A percentile compares a stretch with the other conserved stretches of the same genome.
Conservation (phyloP, 805 yeast genomes). For the Candida fluviatilis region DNA sequence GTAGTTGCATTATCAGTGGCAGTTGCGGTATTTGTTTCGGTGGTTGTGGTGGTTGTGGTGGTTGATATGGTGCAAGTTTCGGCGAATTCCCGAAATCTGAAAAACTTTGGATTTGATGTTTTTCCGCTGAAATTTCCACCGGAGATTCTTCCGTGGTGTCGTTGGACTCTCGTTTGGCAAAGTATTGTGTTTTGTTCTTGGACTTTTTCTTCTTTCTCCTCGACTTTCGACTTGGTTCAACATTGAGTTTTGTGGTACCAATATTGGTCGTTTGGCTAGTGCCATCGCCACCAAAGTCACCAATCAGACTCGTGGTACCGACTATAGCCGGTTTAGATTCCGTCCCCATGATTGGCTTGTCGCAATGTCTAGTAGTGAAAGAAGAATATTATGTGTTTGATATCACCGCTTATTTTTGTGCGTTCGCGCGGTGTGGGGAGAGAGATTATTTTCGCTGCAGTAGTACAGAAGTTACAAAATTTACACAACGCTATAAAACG, state of each 20-base stretch:
- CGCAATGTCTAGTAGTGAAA: neutral
- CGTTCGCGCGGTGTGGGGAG: constrained; percentile 1
- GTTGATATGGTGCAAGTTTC: too few relatives aligned
- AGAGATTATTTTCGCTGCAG: neutral
- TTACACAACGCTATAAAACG: too few relatives aligned
- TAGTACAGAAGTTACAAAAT: too few relatives aligned
- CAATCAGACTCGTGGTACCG: neutral
- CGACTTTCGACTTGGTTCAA: neutral
- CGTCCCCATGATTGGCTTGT: neutral
- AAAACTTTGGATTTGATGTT: too few relatives aligned
- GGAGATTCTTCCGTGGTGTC: neutral
- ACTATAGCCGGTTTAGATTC: constrained; percentile 3
- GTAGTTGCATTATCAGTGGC: too few relatives aligned
- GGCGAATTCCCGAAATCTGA: too few relatives aligned
- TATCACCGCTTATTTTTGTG: neutral
- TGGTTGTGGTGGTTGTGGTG: too few relatives aligned
- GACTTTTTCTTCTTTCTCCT: constrained; percentile 8
- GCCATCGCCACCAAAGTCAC: neutral
- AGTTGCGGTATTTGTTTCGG: too few relatives aligned
- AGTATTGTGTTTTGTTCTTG: constrained; percentile 6
- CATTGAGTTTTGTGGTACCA: neutral
- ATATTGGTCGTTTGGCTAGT: neutral
- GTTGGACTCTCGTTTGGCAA: neutral
- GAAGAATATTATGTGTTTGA: neutral
- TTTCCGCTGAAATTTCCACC: neutral